Conservation (phyloP, 176 grass and related monocot species). For the Oryza longistaminata region DNA sequence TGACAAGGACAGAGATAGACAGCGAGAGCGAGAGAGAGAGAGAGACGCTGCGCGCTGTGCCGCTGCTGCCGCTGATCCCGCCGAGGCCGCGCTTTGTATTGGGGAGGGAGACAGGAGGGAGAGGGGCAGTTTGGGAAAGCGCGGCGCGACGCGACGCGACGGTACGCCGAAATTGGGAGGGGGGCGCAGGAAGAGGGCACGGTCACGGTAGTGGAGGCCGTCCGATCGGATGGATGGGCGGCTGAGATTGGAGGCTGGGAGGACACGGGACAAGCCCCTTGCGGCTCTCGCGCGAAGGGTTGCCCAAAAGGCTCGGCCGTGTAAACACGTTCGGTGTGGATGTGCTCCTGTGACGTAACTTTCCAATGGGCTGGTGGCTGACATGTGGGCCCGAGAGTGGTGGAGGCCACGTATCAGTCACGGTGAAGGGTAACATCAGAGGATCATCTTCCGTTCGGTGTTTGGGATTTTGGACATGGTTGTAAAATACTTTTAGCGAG, state of each 20-base stretch:
- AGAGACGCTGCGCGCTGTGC: constrained; percentile 16
- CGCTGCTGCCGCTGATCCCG: not conserved
- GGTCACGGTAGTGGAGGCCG: not conserved
- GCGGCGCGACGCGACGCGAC: not conserved
- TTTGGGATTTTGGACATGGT: not conserved
- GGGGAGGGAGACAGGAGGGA: not conserved
- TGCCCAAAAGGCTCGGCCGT: not conserved
- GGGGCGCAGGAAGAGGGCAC: not conserved
- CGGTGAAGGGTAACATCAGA: too few relatives aligned
- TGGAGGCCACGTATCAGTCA: too few relatives aligned
- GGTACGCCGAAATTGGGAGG: constrained; percentile 32
- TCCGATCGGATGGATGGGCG: not conserved
- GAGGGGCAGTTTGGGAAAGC: constrained; percentile 47
- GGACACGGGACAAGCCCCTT: not conserved
- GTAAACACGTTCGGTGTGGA: not conserved
- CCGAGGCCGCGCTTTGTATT: constrained; percentile 40
- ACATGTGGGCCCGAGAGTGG: too few relatives aligned
- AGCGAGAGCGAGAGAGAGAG: not conserved
- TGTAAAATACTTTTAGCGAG: not conserved
- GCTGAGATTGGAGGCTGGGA: not conserved
- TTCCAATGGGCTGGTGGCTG: too few relatives aligned
- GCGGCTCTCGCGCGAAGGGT: not conserved
- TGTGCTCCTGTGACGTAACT: too few relatives aligned
- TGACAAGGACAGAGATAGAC: constrained; percentile 15
- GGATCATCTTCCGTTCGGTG: not conserved